These are phyloP conservation scores for Podospora appendiculata DNA, from an alignment of 495 filamentous ascomycete species.

Conservation along the genomic window DNA sequence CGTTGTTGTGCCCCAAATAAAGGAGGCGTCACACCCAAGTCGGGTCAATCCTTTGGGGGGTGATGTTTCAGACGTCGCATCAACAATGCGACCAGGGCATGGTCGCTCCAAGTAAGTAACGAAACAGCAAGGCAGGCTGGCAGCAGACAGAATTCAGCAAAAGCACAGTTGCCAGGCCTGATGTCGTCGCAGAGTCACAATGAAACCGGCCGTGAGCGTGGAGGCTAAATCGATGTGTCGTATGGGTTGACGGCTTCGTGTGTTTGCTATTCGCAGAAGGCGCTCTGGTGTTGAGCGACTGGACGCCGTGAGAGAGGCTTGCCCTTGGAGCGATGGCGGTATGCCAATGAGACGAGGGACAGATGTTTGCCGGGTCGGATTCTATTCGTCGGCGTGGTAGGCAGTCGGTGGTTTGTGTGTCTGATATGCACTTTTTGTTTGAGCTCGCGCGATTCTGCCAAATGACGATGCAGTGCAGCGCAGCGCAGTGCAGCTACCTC, in stretches of 20 bases:
- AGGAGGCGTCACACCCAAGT: conserved; percentile 7
- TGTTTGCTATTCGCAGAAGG: background rate
- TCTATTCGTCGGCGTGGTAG: no score
- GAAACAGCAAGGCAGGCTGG: conserved; percentile 6
- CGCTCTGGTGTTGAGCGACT: background rate
- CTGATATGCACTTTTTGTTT: no score
- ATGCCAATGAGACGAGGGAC: no score
- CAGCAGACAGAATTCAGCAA: background rate
- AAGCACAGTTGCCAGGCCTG: background rate
- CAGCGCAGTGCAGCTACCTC: background rate
- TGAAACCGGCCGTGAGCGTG: background rate
- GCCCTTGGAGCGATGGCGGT: no score
- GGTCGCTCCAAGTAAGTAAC: background rate
- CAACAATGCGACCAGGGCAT: conserved; percentile 29
- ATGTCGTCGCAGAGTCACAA: background rate
- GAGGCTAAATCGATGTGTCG: background rate
- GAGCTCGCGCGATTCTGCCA: background rate
- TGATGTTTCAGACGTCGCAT: conserved; percentile 29
- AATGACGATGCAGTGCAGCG: background rate
- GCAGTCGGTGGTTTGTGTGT: no score
- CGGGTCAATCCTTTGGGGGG: conserved; percentile 13
- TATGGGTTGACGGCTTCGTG: background rate
- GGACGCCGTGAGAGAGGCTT: no score
- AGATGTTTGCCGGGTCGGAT: no score
- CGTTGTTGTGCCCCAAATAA: no score